phyloP scores from a whole-genome alignment of 2,329 filamentous ascomycete species.

The Phialophora tarda region DNA sequence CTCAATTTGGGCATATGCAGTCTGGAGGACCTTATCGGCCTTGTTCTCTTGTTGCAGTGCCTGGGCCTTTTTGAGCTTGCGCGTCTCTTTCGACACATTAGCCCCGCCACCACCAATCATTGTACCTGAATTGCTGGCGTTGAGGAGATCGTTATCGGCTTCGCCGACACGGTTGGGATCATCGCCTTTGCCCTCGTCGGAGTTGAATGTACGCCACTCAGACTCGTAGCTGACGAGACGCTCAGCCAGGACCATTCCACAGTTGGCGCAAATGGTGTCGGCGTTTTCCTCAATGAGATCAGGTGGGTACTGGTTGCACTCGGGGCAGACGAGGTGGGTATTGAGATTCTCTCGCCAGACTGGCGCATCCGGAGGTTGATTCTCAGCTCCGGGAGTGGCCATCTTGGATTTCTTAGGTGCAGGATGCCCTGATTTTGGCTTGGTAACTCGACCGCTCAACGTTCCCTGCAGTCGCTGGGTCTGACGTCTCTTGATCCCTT shows the following conservation, averaged over 20 bases:
- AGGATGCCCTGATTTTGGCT: constrained; percentile 24
- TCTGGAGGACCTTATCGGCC: constrained; percentile 77
- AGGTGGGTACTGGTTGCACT: constrained; percentile 91
- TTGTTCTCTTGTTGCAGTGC: constrained; percentile 83
- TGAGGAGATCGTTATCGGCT: constrained; percentile 86
- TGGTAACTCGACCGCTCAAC: constrained; percentile 40
- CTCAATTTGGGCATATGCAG: constrained; percentile 87
- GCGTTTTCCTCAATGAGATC: constrained; percentile 90
- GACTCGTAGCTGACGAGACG: constrained; percentile 94
- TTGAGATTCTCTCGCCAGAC: constrained; percentile 83
- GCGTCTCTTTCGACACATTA: constrained; percentile 60
- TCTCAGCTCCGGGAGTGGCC: constrained; percentile 49
- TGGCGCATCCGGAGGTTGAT: constrained; percentile 47
- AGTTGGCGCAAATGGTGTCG: constrained; percentile 91
- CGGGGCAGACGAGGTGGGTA: constrained; percentile 81
- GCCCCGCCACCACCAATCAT: constrained; percentile 65
- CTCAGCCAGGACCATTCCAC: constrained; percentile 86
- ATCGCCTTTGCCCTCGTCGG: constrained; percentile 89
- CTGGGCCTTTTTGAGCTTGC: constrained; percentile 81
- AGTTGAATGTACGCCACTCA: constrained; percentile 98
- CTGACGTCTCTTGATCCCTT: constrained; percentile 52
- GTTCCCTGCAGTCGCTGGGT: constrained; percentile 42
- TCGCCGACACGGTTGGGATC: constrained; percentile 98
- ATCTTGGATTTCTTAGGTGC: constrained; percentile 45
- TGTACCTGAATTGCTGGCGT: constrained; percentile 57